phyloP scores from a whole-genome alignment of 208 protist genomes.

The Crithidia brevicula region DNA sequence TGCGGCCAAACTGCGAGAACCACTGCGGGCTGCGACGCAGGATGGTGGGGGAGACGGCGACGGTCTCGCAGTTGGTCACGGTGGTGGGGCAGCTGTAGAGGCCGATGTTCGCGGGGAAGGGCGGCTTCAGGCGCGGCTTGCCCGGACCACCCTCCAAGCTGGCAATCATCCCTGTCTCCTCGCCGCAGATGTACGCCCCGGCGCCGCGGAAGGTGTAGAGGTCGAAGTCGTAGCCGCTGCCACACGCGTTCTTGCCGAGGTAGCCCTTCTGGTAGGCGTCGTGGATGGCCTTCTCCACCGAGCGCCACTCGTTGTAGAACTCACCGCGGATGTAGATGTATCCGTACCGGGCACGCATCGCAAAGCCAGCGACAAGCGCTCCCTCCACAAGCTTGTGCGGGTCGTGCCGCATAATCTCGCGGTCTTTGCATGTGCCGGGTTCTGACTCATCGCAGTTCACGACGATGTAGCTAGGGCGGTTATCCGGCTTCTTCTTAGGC shows the following conservation, averaged over 20 bases:
- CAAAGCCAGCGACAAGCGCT: constrained; percentile 96
- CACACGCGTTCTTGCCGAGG: constrained; percentile 97
- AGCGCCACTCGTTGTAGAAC: constrained; percentile 97
- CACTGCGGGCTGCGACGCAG: constrained; percentile 93
- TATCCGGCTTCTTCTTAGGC: constrained; percentile 94
- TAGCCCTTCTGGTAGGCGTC: constrained; percentile 97
- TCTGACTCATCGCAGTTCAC: constrained; percentile 99
- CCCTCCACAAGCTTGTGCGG: constrained; percentile 99
- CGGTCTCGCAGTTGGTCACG: constrained; percentile 99
- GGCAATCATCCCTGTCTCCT: constrained; percentile 98
- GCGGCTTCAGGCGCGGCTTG: constrained; percentile 98
- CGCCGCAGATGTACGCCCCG: constrained; percentile 99
- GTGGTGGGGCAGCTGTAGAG: constrained; percentile 99
- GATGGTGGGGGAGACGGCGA: constrained; percentile 97
- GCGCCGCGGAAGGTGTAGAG: constrained; percentile 98
- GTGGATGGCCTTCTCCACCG: constrained; percentile 95
- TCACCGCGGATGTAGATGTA: constrained; percentile 99
- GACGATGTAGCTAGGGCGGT: constrained; percentile 97
- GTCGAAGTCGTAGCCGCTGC: constrained; percentile 98
- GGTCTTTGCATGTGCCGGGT: constrained; percentile 99
- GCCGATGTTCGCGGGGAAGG: constrained; percentile 98
- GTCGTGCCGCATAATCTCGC: constrained; percentile 99
- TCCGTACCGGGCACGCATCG: constrained; percentile 96
- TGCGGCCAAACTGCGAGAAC: constrained; percentile 97
- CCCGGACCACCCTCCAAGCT: constrained; percentile 97